Percentiles rank a stretch among this genome's conserved stretches.
Evolutionary conservation across 192 early-diverging fungal genomes (phyloP).

Genomic region (Phlyctochytrium planicorne): DNA sequence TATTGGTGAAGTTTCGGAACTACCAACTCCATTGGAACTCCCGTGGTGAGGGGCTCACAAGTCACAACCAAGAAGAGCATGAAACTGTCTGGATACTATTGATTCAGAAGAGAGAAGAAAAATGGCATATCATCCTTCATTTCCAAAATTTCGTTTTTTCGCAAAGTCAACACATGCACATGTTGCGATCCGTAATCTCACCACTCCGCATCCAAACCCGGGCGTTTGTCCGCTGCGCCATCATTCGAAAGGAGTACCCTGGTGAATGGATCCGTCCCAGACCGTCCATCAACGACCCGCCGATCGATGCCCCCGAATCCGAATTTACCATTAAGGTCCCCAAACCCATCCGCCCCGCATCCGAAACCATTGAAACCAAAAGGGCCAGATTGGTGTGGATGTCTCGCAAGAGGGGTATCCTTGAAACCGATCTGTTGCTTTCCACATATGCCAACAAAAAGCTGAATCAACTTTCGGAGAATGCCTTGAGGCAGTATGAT

Average conservation of each 20-base stretch:
- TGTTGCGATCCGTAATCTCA: no score
- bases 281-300: conserved; percentile 15
- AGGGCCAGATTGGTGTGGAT: conserved; percentile 81
- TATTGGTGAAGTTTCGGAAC: neutral
- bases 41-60: no score
- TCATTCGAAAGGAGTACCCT: conserved; percentile 5
- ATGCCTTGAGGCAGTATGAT: conserved; percentile 76
- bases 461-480: conserved; percentile 48
- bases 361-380: conserved; percentile 71
- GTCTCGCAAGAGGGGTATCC: conserved; percentile 90
- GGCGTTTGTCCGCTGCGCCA: no score
- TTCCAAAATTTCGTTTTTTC: no score
- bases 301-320: conserved; percentile 12
- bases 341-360: conserved; percentile 57
- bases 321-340: conserved; percentile 33
- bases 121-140: no score
- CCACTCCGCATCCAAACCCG: no score
- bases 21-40: neutral
- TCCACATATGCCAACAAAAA: conserved; percentile 81
- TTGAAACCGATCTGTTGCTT: conserved; percentile 88
- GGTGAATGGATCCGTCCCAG: conserved; percentile 35
- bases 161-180: no score
- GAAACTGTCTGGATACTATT: no score
- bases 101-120: no score
- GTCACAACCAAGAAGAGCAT: no score